A percentile compares a stretch with the other conserved stretches of the same genome.
These are phyloP conservation scores for Berberis thunbergii DNA, from an alignment of 164 flowering plant species.

Conservation along the genomic window DNA sequence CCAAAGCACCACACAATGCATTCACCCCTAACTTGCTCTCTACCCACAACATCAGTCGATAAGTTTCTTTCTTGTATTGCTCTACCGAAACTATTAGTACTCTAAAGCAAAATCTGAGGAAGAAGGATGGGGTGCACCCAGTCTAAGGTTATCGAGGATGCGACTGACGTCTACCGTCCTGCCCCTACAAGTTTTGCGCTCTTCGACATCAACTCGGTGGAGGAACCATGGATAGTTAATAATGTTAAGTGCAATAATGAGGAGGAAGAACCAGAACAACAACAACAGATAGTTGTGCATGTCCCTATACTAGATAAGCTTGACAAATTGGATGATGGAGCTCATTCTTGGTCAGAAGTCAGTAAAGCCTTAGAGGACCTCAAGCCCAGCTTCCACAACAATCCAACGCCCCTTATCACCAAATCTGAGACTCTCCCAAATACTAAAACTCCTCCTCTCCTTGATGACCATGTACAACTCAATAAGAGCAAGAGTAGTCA, in stretches of 20 bases:
- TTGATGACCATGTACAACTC: not conserved
- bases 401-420: conserved; percentile 9
- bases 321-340: conserved; percentile 39
- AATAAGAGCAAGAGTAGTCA: conserved; percentile 26
- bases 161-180: conserved; percentile 58
- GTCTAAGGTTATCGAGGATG: not conserved
- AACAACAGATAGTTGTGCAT: conserved; percentile 18
- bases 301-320: conserved; percentile 57
- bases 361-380: conserved; percentile 72
- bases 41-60: too few relatives aligned
- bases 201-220: conserved; percentile 59
- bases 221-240: conserved; percentile 65
- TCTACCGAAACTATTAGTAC: too few relatives aligned
- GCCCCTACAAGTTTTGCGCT: conserved; percentile 48
- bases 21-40: too few relatives aligned
- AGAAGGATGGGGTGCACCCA: too few relatives aligned
- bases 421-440: not conserved
- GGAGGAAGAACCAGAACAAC: conserved; percentile 20
- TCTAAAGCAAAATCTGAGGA: too few relatives aligned
- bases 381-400: conserved; percentile 37
- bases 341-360: conserved; percentile 81
- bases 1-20: too few relatives aligned
- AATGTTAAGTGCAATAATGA: conserved; percentile 6
- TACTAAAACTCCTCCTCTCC: too few relatives aligned
- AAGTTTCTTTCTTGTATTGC: too few relatives aligned